Evolutionary conservation across 148 eudicot species (phyloP), one percentile per base, ranked within the genome.

Genomic region (Tetragonia tetragonoides): DNA sequence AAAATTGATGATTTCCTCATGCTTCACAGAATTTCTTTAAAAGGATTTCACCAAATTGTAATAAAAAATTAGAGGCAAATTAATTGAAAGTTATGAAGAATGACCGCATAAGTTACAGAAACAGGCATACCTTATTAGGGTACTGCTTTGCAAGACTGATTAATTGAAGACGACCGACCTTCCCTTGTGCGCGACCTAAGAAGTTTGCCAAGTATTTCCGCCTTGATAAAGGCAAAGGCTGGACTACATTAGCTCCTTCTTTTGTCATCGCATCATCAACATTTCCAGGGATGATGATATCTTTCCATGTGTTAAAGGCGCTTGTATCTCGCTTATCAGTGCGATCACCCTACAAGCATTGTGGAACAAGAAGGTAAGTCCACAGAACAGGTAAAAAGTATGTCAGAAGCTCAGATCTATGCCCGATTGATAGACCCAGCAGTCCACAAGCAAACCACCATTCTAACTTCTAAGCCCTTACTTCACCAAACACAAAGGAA

Each of bases 241-340:
- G 87, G 42, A 85, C 92, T 61, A 89, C 70, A 57, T 84, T 85
- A 74, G 83, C 85, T 63, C 88, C 87, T 74, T 76, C 78, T 65
- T 61, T 74, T 21, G 97, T 92, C 92, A 95, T 92, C 69, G 88
- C 94, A 84, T 92, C 97, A 79, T 95, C 94, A 86, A 95, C 90
- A 79, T 95, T 95, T 28, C 98, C 98, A 56, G 98, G 98, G 81
- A 95, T 89, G 61, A 95, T 92, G 28, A 95, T 88, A 83, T 95
- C 96, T 82, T 95, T 92, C 98, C 97, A 92, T 51, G 98, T 95
- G 83, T 89, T 92, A 28, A 92, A 95, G 28, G 97, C 95, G 86
- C 91, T 92, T 56, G 89, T 87, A 78, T 91, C 92, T 77, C 97
- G 86, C 81, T 95, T 95, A 86, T 92, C 98, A 67, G 98, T 95